phyloP scores from a whole-genome alignment of 768 basidiomycete genomes.

The Rhodotorula paludigena region DNA sequence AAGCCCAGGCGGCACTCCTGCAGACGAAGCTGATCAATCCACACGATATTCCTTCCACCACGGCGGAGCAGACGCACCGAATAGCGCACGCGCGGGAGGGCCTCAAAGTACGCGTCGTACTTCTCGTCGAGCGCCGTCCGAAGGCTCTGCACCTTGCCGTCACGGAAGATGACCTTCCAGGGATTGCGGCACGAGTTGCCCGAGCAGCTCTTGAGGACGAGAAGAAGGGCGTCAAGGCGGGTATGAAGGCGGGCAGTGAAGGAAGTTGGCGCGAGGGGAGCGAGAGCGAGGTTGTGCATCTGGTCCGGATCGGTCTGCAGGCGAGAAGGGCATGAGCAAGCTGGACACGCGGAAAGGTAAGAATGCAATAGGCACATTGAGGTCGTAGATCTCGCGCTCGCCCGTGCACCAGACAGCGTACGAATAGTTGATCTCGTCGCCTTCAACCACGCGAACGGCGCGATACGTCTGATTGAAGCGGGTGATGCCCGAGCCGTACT shows the following conservation, averaged over 20 bases:
- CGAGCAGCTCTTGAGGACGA: slow-evolving; percentile 34
- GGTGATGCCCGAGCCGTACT: slow-evolving; percentile 10
- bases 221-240: slow-evolving; percentile 36
- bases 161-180: slow-evolving; percentile 25
- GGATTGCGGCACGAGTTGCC: slow-evolving; percentile 27
- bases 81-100: slow-evolving; percentile 33
- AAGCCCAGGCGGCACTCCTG: slow-evolving; percentile 35
- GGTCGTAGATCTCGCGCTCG: slow-evolving; percentile 38
- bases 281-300: slow-evolving; percentile 31
- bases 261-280: neutral
- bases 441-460: slow-evolving; percentile 29
- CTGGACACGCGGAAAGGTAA: no score
- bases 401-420: slow-evolving; percentile 40
- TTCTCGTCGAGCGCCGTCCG: slow-evolving; percentile 6
- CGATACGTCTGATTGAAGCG: slow-evolving; percentile 28
- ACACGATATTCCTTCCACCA: no score
- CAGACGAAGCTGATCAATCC: neutral
- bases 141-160: slow-evolving; percentile 14
- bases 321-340: neutral
- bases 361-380: neutral
- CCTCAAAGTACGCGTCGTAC: slow-evolving; percentile 33
- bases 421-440: slow-evolving; percentile 18
- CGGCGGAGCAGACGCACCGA: neutral
- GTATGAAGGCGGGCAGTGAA: slow-evolving; percentile 1
- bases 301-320: slow-evolving; percentile 28